Percentiles rank a stretch among this genome's conserved stretches.
Conservation (phyloP, 352 stramenopile genomes). For the Phytopythium boreale region DNA sequence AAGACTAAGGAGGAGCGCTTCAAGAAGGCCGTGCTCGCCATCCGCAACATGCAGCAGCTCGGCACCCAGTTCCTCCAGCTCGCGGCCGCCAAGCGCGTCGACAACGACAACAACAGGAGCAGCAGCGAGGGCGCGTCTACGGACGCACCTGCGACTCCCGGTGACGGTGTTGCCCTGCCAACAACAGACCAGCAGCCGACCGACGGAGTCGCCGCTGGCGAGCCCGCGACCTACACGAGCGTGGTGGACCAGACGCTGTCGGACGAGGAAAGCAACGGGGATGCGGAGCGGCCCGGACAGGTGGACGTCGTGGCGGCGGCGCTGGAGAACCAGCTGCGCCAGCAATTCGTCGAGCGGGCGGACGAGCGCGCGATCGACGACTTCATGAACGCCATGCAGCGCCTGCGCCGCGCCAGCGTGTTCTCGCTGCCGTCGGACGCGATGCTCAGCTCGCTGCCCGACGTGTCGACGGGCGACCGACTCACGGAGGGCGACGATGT, state of each 20-base stretch:
- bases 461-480: slow-evolving; percentile 5
- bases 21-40: slow-evolving; percentile 60
- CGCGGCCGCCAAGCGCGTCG: neutral
- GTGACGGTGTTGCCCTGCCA: neutral
- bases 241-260: slow-evolving; percentile 33
- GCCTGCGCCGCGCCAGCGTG: slow-evolving; percentile 46
- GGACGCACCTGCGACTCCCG: neutral
- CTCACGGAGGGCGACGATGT: neutral
- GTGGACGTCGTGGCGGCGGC: slow-evolving; percentile 24
- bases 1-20: slow-evolving; percentile 69
- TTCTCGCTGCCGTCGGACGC: slow-evolving; percentile 22
- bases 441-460: slow-evolving; percentile 11
- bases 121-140: neutral
- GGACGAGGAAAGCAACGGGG: neutral
- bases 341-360: slow-evolving; percentile 59
- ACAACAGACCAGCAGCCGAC: neutral
- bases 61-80: slow-evolving; percentile 14
- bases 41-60: slow-evolving; percentile 47
- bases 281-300: slow-evolving; percentile 5
- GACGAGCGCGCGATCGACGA: slow-evolving; percentile 63
- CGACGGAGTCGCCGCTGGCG: neutral
- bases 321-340: slow-evolving; percentile 60
- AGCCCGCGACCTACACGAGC: slow-evolving; percentile 30
- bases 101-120: neutral
- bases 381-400: slow-evolving; percentile 63